Evolutionary conservation across 805 yeast species (phyloP), one percentile per base, ranked within the genome.

Genomic region (Priceomyces melissophilus): DNA sequence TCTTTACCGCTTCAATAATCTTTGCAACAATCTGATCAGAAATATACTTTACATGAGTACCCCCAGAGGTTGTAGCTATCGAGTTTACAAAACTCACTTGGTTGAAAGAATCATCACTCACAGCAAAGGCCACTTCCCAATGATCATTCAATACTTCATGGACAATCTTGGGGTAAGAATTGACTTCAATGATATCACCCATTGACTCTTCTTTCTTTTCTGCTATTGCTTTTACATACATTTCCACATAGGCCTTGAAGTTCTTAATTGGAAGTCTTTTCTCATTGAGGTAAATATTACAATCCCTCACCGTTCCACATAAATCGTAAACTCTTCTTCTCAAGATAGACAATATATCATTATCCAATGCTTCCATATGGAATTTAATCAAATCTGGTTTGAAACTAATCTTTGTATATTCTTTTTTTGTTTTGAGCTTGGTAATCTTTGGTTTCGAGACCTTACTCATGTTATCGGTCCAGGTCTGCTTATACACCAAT

Each of bases 81-180:
- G 97, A 89, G 60, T 93, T 93, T 11, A 93, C 99, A 67, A 93
- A 93, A 28, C 97, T 90, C 32, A 93, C 93, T 61, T 93, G 99
- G 53, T 87, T 87, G 64, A 93, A 93, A 2, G 78, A 67, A 3
- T 90, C 91, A 55, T 89, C 96, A 32, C 97, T 86, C 3, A 89
- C 84, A 1, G 96, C 91, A 68, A 93, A 91, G 0, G 96, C 99
- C 45, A 93, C 63, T 62, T 93, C 99, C 99, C 99, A 93, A 47
- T 96, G 76, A 43, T 86, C 93, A 54, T 82, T 85, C 34, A 89
- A 63, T 33, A 80, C 77, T 61, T 87, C 93, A 58, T 89, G 86
- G 10, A 93, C 82, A 40, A 93, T 75, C 1, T 72, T 61, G 11
- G 69, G 64, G 44, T 57, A 60, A 30, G 59, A 54, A 37, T 63